A percentile compares a stretch with the other conserved stretches of the same genome.
Conservation (phyloP, 2,329 filamentous ascomycete genomes). For the Scedosporium apiospermum region DNA sequence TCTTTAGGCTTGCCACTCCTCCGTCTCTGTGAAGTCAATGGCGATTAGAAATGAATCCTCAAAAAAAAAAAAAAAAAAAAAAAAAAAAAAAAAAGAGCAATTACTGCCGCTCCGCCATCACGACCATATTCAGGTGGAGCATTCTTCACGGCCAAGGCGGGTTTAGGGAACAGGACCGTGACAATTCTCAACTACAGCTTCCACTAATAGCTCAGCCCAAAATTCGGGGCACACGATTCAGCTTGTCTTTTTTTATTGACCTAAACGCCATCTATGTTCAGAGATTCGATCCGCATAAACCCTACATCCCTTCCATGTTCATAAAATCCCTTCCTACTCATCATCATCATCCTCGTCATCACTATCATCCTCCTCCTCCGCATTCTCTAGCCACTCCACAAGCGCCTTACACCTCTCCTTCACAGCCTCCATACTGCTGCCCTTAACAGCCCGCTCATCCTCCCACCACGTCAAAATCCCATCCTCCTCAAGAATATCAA, state of each 20-base stretch:
- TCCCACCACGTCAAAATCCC: constrained; percentile 85
- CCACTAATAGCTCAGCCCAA: neutral
- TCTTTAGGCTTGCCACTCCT: no score
- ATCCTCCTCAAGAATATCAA: constrained; percentile 82
- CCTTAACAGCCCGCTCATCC: constrained; percentile 56
- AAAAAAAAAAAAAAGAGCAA: no score
- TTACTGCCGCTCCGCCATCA: no score
- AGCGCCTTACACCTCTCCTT: constrained; percentile 67
- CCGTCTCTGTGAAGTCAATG: no score
- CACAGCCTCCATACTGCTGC: constrained; percentile 59
- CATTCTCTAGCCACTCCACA: constrained; percentile 76
- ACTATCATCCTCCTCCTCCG: constrained; percentile 52
- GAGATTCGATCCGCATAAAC: neutral
- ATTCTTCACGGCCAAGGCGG: no score
- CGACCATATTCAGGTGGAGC: no score
- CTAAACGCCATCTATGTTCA: neutral
- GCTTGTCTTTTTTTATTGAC: neutral
- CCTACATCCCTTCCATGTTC: neutral
- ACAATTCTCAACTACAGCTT: no score
- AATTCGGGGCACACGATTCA: neutral
- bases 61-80: no score
- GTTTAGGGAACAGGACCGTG: no score
- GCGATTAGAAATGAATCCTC: no score
- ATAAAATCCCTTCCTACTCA: constrained; percentile 8
- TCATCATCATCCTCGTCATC: constrained; percentile 47